phyloP scores from a whole-genome alignment of 768 basidiomycete genomes.

The Auricularia sp. region DNA sequence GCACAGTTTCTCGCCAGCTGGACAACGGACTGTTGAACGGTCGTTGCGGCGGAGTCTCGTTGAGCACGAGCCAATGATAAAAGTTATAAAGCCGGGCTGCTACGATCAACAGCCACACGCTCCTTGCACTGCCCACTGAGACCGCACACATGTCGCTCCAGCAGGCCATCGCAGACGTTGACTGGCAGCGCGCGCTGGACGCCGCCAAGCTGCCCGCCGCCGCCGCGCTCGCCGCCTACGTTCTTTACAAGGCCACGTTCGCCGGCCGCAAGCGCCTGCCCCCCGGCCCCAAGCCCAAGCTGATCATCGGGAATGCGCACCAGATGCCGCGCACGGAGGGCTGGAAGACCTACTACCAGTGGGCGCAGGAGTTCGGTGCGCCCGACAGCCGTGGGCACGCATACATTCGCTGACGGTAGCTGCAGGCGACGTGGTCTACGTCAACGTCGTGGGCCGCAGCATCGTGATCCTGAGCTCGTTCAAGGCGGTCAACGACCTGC shows the following conservation, averaged over 20 bases:
- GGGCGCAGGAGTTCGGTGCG: conserved; percentile 8
- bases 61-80: too few relatives aligned
- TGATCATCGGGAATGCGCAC: conserved; percentile 5
- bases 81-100: too few relatives aligned
- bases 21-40: too few relatives aligned
- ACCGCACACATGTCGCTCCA: neutral
- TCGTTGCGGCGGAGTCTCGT: too few relatives aligned
- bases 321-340: conserved; percentile 7
- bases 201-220: neutral
- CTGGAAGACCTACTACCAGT: conserved; percentile 8
- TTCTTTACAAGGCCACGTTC: neutral
- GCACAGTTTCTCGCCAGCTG: too few relatives aligned
- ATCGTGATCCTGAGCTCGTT: conserved; percentile 10
- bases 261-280: neutral
- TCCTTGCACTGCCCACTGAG: too few relatives aligned
- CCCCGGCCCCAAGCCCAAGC: conserved; percentile 6
- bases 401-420: neutral
- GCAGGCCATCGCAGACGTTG: neutral
- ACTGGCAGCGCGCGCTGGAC: neutral
- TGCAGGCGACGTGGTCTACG: conserved; percentile 11
- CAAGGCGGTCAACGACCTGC: conserved; percentile 5
- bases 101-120: too few relatives aligned
- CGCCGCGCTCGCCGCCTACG: neutral
- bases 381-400: neutral
- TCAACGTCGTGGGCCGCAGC: conserved; percentile 6